Percentiles rank a stretch among this genome's conserved stretches.
Evolutionary conservation across 768 basidiomycete genomes (phyloP).

Genomic region (Xanthoconium purpureum): DNA sequence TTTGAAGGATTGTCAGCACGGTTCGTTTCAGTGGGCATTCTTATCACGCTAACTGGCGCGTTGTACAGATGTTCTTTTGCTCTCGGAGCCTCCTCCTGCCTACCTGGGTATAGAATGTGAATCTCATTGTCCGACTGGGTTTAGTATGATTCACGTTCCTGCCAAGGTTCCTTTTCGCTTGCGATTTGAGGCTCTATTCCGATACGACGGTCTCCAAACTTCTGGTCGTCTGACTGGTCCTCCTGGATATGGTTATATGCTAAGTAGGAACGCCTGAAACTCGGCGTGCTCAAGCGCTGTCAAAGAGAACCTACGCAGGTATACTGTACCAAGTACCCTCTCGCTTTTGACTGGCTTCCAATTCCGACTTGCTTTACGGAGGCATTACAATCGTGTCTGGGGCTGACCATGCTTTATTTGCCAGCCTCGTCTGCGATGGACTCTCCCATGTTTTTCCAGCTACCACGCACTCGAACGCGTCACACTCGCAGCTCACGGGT

Average conservation of each 20-base stretch:
- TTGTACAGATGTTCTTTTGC: neutral
- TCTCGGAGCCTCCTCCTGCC: neutral
- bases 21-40: neutral
- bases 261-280: too few relatives aligned
- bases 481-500: neutral
- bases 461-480: neutral
- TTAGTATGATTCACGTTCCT: too few relatives aligned
- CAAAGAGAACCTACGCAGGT: too few relatives aligned
- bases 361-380: neutral
- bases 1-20: neutral
- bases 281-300: too few relatives aligned
- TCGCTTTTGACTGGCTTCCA: neutral
- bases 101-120: neutral
- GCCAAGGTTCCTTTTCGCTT: neutral
- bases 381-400: constrained; percentile 9
- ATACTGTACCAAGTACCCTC: neutral
- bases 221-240: neutral
- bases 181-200: neutral
- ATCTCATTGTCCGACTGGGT: too few relatives aligned
- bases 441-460: neutral
- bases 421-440: constrained; percentile 3
- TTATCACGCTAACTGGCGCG: neutral
- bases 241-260: too few relatives aligned
- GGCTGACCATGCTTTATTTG: neutral
- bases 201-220: neutral